phyloP scores from a whole-genome alignment of 768 basidiomycete species.

The Amanita jacksonii region DNA sequence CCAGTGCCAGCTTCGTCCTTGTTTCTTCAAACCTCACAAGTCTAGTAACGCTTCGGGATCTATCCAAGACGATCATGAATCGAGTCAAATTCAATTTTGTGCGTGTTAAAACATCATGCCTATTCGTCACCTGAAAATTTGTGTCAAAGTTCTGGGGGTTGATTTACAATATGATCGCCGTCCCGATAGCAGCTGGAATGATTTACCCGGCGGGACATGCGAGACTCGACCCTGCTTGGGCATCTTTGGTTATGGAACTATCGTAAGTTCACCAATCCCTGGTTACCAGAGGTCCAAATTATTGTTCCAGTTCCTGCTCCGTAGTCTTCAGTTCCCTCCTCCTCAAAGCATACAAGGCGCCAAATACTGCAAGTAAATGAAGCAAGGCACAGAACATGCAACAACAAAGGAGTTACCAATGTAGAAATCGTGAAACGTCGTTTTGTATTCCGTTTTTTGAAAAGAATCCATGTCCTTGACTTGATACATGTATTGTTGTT shows the following conservation, averaged over 20 bases:
- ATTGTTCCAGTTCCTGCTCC: neutral
- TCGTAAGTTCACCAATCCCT: slow-evolving; percentile 36
- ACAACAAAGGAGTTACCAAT: no score
- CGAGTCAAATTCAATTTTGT: slow-evolving; percentile 73
- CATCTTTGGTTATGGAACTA: slow-evolving; percentile 72
- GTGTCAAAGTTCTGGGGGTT: slow-evolving; percentile 48
- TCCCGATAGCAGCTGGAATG: slow-evolving; percentile 73
- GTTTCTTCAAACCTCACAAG: slow-evolving; percentile 56
- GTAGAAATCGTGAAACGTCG: no score
- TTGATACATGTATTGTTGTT: no score
- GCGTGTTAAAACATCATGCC: slow-evolving; percentile 14
- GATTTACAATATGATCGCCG: slow-evolving; percentile 54
- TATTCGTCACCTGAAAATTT: no score
- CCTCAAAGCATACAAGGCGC: slow-evolving; percentile 38
- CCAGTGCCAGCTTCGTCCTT: slow-evolving; percentile 74
- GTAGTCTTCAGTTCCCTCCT: slow-evolving; percentile 56
- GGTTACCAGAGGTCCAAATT: neutral
- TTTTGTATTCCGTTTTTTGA: no score
- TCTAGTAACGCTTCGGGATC: slow-evolving; percentile 48
- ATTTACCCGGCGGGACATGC: slow-evolving; percentile 59
- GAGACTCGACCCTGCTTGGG: slow-evolving; percentile 71
- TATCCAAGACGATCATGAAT: slow-evolving; percentile 58
- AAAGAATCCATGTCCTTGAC: no score
- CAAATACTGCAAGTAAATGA: neutral
- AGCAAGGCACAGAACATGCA: no score